These are phyloP conservation scores for Sphagnum tenellum DNA, from an alignment of 225 moss, liverwort and hornwort genomes.

Conservation along the genomic window DNA sequence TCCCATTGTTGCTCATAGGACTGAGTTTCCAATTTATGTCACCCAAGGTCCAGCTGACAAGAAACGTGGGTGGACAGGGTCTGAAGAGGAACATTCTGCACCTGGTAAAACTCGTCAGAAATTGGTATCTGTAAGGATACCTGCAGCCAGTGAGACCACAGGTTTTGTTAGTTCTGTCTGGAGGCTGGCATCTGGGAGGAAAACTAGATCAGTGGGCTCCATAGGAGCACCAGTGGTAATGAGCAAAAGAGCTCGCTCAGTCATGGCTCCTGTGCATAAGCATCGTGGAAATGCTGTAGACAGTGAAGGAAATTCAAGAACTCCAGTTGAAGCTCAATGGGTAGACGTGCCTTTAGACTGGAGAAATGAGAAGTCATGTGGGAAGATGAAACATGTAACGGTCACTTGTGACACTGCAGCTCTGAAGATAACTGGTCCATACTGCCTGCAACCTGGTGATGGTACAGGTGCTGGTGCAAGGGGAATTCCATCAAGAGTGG, in stretches of 20 bases:
- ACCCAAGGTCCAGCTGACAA: conserved; percentile 16
- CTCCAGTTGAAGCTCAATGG: conserved; percentile 32
- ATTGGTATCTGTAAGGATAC: conserved; percentile 29
- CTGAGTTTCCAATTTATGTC: conserved; percentile 9
- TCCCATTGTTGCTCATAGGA: conserved; percentile 10
- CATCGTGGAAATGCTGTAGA: conserved; percentile 16
- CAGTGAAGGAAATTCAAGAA: conserved; percentile 13
- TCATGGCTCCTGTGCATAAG: conserved; percentile 20
- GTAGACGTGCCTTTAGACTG: conserved; percentile 61
- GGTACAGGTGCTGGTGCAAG: too few species aligned
- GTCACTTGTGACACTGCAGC: too few species aligned
- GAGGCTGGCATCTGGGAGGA: conserved; percentile 56
- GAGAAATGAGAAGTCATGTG: conserved; percentile 62
- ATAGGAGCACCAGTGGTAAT: conserved; percentile 52
- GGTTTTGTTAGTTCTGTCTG: conserved; percentile 50
- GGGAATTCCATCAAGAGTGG: too few species aligned
- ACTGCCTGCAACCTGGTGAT: too few species aligned
- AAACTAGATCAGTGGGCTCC: conserved; percentile 55
- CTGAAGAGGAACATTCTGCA: conserved; percentile 16
- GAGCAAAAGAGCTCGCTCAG: conserved; percentile 47
- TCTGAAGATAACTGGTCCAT: too few species aligned
- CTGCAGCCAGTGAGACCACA: conserved; percentile 50
- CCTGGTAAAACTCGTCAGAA: conserved; percentile 25
- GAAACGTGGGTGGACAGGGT: conserved; percentile 12
- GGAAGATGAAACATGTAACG: conserved; percentile 15